Evolutionary conservation across 169 alveolate species (phyloP), one percentile per base, ranked within the genome.

Genomic region (Plasmodium blacklocki): DNA sequence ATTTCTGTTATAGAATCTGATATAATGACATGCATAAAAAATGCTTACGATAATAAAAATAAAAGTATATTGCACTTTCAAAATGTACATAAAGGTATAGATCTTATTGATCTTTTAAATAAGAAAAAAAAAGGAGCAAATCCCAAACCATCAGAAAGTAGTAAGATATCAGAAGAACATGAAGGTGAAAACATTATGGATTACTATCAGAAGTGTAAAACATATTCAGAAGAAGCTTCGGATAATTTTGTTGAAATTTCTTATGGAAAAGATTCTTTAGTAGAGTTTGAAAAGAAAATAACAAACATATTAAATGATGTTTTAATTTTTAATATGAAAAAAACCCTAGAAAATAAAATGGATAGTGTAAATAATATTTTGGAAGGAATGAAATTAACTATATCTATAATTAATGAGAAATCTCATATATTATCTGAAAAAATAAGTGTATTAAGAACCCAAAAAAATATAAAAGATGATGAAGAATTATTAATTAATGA

Each of bases 251-350:
- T 4, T 23, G n/a, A 52, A 32, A 73, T 73, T 8, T 52, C n/a
- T 6, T 67, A 19, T 18, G 54, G 67, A 23, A 19, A 47, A 12
- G 49, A 43, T 14, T 73, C 21, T 5, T 39, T 39, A 39, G 9
- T 14, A 15, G 45, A 73, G 12, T 23, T 26, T 23, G 85, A 54
- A 39, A 39, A 39, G n/a, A 50, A 73, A n/a, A 73, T 47, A 19
- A 54, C 12, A 11, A 54, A 4, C 23, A 64, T 73, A 32, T 11
- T 73, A 73, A 73, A 21, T 26, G 85, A 73, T 12, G 18, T 47
- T 54, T 73, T 52, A 15, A 52, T 73, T 73, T 32, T 73, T 45
- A 50, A 73, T 52, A 73, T 73, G 56, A 73, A 39, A 18, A 52
- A 5, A 26, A 26, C 14, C 29, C 23, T 52, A 14, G 85, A 21